These are phyloP conservation scores for Penicillium expansum DNA, from an alignment of 2,329 filamentous ascomycete genomes.

Conservation along the genomic window DNA sequence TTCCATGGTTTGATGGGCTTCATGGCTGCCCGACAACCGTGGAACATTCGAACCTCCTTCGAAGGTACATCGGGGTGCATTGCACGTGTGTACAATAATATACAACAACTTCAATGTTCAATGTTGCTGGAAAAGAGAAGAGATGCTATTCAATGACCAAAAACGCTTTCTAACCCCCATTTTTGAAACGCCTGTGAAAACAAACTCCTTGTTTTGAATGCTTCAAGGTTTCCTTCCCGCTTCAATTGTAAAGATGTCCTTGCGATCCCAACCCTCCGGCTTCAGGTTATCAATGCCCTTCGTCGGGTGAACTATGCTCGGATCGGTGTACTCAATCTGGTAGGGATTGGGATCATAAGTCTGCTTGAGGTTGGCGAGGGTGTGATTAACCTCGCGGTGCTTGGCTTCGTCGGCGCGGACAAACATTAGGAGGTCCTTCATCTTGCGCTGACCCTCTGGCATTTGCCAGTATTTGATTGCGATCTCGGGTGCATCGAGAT, in stretches of 20 bases:
- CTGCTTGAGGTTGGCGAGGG: slow-evolving; percentile 82
- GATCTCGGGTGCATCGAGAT: slow-evolving; percentile 79
- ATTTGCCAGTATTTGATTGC: slow-evolving; percentile 93
- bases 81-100: no score
- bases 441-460: slow-evolving; percentile 75
- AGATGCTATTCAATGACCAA: slow-evolving; percentile 5
- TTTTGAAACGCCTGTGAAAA: not conserved
- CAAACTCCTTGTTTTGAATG: not conserved
- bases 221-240: not conserved
- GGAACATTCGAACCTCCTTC: not conserved
- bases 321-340: slow-evolving; percentile 74
- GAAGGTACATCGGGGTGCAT: no score
- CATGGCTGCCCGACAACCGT: not conserved
- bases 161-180: not conserved
- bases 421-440: slow-evolving; percentile 84
- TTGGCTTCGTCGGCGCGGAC: slow-evolving; percentile 87
- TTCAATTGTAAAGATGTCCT: slow-evolving; percentile 63
- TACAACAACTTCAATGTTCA: not conserved
- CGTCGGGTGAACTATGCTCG: slow-evolving; percentile 63
- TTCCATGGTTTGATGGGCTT: slow-evolving; percentile 14
- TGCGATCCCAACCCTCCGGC: slow-evolving; percentile 75
- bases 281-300: slow-evolving; percentile 65
- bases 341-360: slow-evolving; percentile 90
- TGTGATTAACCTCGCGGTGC: slow-evolving; percentile 95
- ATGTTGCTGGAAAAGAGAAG: slow-evolving; percentile 1